Percentiles rank a stretch among this genome's conserved stretches.
Conservation (phyloP, 2,329 filamentous ascomycete species). For the Huntiella omanensis region DNA sequence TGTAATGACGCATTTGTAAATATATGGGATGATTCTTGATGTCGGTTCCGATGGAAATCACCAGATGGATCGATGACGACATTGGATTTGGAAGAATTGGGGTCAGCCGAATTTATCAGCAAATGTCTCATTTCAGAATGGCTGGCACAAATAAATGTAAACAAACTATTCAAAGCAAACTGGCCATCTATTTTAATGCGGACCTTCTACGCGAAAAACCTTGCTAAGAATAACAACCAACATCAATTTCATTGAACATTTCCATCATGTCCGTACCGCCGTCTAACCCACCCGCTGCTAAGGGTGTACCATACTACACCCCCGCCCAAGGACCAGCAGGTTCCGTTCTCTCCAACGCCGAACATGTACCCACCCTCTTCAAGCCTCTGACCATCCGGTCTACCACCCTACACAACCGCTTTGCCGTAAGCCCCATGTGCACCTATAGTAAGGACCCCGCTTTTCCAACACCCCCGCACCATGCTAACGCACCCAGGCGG, state of each 20-base stretch:
- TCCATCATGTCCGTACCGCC: background rate
- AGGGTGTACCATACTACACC: slow-evolving; percentile 32
- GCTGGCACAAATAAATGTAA: background rate
- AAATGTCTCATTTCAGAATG: no score
- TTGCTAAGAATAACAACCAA: background rate
- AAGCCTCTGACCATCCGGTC: slow-evolving; percentile 35
- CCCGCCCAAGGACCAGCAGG: slow-evolving; percentile 34
- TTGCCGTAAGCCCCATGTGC: slow-evolving; percentile 43
- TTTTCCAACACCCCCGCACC: background rate
- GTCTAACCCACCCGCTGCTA: background rate
- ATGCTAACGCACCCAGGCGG: slow-evolving; percentile 23
- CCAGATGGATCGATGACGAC: no score
- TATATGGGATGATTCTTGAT: no score
- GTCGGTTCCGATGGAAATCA: no score
- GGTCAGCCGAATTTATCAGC: no score
- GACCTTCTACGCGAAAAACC: background rate
- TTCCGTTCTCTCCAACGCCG: slow-evolving; percentile 18
- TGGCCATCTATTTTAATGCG: background rate
- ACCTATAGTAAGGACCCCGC: slow-evolving; percentile 11
- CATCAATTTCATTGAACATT: background rate
- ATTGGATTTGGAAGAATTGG: no score
- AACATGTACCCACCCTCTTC: slow-evolving; percentile 32
- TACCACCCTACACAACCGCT: slow-evolving; percentile 35
- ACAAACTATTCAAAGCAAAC: background rate
- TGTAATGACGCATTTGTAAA: no score